Percentiles rank a stretch among this genome's conserved stretches.
Evolutionary conservation across 2,329 filamentous ascomycete genomes (phyloP).

Genomic region (Cercospora sp.): DNA sequence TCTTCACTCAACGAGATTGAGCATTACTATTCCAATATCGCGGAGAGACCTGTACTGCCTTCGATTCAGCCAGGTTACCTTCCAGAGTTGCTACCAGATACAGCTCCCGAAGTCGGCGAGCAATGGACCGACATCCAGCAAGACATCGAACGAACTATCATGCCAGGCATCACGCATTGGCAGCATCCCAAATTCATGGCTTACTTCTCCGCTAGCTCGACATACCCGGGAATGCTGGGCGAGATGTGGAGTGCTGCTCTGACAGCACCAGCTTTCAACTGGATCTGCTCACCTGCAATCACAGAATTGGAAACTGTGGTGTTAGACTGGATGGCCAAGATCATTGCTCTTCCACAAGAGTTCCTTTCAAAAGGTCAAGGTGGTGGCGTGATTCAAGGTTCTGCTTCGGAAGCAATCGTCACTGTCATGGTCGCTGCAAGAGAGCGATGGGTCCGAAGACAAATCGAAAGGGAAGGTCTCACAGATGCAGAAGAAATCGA

Average conservation of each 20-base stretch:
- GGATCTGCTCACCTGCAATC: slow-evolving; percentile 88
- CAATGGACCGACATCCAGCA: slow-evolving; percentile 76
- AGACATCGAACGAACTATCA: slow-evolving; percentile 82
- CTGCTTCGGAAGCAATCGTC: slow-evolving; percentile 81
- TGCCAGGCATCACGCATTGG: slow-evolving; percentile 94
- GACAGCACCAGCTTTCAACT: slow-evolving; percentile 91
- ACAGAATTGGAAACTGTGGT: slow-evolving; percentile 93
- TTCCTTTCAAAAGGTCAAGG: slow-evolving; percentile 74
- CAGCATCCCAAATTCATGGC: slow-evolving; percentile 93
- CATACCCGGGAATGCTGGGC: slow-evolving; percentile 82
- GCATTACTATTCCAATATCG: slow-evolving; percentile 76
- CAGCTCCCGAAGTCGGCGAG: slow-evolving; percentile 66
- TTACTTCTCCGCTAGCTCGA: slow-evolving; percentile 83
- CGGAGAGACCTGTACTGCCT: slow-evolving; percentile 70
- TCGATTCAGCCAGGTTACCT: slow-evolving; percentile 84
- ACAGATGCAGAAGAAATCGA: slow-evolving; percentile 59
- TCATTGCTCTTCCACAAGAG: slow-evolving; percentile 70
- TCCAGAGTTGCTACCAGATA: slow-evolving; percentile 70
- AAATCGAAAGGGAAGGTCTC: slow-evolving; percentile 54
- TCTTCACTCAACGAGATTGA: slow-evolving; percentile 82
- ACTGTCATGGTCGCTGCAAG: slow-evolving; percentile 85
- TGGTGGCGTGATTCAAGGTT: slow-evolving; percentile 93
- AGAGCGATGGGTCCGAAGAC: slow-evolving; percentile 71
- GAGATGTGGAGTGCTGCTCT: slow-evolving; percentile 91
- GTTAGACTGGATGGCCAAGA: slow-evolving; percentile 84